Base-by-base conservation (phyloP, 495 filamentous ascomycete species). In the Pyrenopolyporus hunteri region DNA sequence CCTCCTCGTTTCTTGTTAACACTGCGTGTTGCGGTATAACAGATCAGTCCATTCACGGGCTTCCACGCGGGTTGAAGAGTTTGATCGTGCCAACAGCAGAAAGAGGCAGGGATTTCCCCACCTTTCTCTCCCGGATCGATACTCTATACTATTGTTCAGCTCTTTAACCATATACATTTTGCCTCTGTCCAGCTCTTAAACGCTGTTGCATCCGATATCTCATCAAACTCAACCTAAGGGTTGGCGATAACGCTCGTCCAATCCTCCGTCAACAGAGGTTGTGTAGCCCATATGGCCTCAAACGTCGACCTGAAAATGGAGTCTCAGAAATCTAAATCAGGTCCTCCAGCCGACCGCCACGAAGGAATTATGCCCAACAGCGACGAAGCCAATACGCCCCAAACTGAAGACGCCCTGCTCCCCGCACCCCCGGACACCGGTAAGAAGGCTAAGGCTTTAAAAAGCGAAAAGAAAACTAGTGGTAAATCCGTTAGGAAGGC, bases 401-500 rank as follows among this genome's bases (percentile, higher is more conserved):
- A 61, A 23, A 57, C 37, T 23, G 75, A 77, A 52, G 54, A 44
- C 36, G 35, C 8, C 9, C 42, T 29, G 10, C 14, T 43, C 4
- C 19, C 64, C 7, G 17, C 40, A 39, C 20, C 44, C 8, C 36
- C 59, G 0, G 67, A 72, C 6, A 53, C 59, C 0, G 64, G 69
- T 11, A 48, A 62, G 37, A 75, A 74, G 40, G 9, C 39, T 7
- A 63, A 70, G 8, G 47, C 49, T 19, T 8, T 57, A 0, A 72
- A 74, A 4, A 64, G 60, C 20, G 75, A 74, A 3, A 74, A 76
- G 58, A 75, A 77, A 45, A 45, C 66, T 11, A 43, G 49, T 45
- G 74, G 74, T 43, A 75, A 75, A 52, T 46, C 51, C 31, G 74
- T 63, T 25, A 78, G 77, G 60, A 79, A 76, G 46, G 65, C 70